Conservation (phyloP, 2,329 filamentous ascomycete genomes). For the Epichloe sp. region DNA sequence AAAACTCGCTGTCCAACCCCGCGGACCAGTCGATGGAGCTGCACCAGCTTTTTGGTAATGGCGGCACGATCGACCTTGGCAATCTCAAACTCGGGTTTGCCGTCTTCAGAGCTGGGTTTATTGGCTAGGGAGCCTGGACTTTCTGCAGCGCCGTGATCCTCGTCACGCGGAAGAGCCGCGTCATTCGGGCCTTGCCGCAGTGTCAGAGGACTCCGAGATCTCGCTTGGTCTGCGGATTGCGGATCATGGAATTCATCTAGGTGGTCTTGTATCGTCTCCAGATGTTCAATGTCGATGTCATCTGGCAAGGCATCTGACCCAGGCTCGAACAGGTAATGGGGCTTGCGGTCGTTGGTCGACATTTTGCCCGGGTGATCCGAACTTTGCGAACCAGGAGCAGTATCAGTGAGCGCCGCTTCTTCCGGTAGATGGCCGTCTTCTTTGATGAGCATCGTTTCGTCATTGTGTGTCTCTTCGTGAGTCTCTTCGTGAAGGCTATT, state of each 20-base stretch:
- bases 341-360: too few relatives aligned
- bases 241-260: slow-evolving; percentile 15
- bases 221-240: background rate
- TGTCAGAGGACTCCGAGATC: background rate
- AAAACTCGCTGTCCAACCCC: slow-evolving; percentile 1
- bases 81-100: background rate
- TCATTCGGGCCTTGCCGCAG: background rate
- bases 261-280: slow-evolving; percentile 15
- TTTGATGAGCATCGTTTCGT: background rate
- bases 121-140: background rate
- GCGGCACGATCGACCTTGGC: slow-evolving; percentile 2
- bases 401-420: background rate
- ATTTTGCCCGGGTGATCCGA: background rate
- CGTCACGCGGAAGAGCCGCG: background rate
- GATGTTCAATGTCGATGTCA: slow-evolving; percentile 35
- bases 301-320: slow-evolving; percentile 23
- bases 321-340: background rate
- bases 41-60: background rate
- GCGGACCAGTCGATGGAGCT: slow-evolving; percentile 4
- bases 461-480: background rate
- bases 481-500: background rate
- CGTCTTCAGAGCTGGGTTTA: background rate
- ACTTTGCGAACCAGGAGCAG: background rate
- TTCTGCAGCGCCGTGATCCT: background rate
- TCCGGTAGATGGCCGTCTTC: background rate